Base-by-base conservation (phyloP, 768 basidiomycete genomes). In the Lenzites betulinus region DNA sequence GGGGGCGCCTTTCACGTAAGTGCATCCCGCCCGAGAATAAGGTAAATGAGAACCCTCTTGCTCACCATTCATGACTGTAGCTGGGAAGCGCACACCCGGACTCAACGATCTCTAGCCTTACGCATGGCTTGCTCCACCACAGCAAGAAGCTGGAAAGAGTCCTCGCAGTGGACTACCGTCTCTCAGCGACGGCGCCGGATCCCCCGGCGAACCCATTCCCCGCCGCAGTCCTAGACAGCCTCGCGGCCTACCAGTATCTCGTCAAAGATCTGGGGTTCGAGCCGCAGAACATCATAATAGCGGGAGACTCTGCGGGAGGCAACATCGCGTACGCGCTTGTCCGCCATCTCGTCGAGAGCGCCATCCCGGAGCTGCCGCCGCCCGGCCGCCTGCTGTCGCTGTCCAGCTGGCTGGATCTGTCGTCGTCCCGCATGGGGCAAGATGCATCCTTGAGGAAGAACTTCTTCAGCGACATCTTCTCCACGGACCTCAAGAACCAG, bases 241-340 rank as follows among this genome's bases (percentile, higher is more conserved):
- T 85, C 12, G 77, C 81, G 0, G 82, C 79, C 3, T 85, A 83
- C 58, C 50, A 73, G 15, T 82, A 85, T 71, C 79, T 87, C 26
- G 70, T 82, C 38, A 66, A 78, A 16, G 66, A 62, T 11, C 66
- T 81, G 30, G 75, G 76, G 0, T 81, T 83, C 66, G 53, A 60
- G 4, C 76, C 83, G 0, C 30, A 60, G 25, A 71, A 81, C 54
- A 77, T 86, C 59, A 73, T 82, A 57, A 55, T 85, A 11, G 67
- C 68, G 3, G 85, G 84, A 5, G 84, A 85, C 51, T 84, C 82
- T 1, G 82, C 85, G 0, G 86, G 85, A 0, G 85, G 78, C 1
- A 78, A 83, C 63, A 72, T 86, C 25, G 80, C 78, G 0, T 63
- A 79, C 13, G 74, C 75, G n/a, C 66, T 81, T 26, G 64, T 71